A percentile compares a stretch with the other conserved stretches of the same genome.
phyloP scores from a whole-genome alignment of 176 grass and related monocot genomes.

The maize (Zea mays) region DNA sequence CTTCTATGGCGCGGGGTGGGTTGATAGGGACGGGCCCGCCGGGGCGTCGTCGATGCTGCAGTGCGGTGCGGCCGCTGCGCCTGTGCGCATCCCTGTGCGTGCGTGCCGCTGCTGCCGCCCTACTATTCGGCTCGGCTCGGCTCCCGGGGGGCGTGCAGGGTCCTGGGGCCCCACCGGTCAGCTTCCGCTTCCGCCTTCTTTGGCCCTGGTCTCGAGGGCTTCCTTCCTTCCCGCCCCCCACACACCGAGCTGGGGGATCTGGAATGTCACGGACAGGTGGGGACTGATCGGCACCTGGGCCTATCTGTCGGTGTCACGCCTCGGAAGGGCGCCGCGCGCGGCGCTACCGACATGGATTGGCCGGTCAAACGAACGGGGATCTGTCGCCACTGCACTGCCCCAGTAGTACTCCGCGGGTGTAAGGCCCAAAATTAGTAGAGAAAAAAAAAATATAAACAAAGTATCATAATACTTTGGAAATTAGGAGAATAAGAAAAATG shows the following conservation, averaged over 20 bases:
- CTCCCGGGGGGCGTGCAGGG: neutral
- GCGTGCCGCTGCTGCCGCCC: neutral
- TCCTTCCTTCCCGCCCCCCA: neutral
- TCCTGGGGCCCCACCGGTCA: slow-evolving; percentile 11
- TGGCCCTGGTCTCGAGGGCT: slow-evolving; percentile 27
- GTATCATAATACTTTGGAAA: no score
- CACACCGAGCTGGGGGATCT: neutral
- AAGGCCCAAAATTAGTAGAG: no score
- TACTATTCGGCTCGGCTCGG: slow-evolving; percentile 7
- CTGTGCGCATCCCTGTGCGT: slow-evolving; percentile 30
- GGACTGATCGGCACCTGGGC: accelerated
- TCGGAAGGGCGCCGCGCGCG: accelerated
- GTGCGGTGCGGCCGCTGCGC: slow-evolving; percentile 32
- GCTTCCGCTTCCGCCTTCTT: neutral
- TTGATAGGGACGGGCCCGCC: neutral
- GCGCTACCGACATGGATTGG: slow-evolving; percentile 12
- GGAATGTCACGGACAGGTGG: neutral
- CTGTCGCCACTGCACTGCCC: neutral
- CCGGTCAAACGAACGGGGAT: slow-evolving; percentile 49
- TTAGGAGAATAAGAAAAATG: no score
- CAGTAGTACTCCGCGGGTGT: neutral
- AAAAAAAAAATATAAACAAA: no score
- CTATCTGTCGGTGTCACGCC: accelerated
- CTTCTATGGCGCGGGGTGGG: neutral
- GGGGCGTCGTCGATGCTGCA: neutral